phyloP scores from a whole-genome alignment of 2,329 filamentous ascomycete species.

The Cytospora leucostoma region DNA sequence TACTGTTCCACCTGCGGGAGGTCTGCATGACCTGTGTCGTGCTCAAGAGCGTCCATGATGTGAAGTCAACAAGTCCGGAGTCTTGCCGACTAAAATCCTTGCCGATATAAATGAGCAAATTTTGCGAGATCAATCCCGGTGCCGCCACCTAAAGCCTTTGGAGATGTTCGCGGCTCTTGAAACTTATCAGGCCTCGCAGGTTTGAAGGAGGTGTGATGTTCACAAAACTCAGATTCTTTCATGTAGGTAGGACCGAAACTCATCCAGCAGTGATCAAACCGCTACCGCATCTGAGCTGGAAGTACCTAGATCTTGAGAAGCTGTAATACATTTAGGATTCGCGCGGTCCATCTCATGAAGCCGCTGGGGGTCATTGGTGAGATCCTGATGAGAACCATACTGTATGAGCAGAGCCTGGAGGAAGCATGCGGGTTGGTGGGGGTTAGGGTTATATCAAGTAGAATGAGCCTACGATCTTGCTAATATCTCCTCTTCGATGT shows the following conservation, averaged over 20 bases:
- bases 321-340: not conserved
- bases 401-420: not conserved
- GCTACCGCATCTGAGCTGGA: not conserved
- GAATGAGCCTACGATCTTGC: too few species aligned
- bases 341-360: not conserved
- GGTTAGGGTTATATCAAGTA: not conserved
- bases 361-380: not conserved
- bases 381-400: not conserved
- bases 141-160: too few species aligned
- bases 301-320: not conserved
- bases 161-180: too few species aligned
- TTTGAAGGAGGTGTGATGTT: not conserved
- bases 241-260: not conserved
- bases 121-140: too few species aligned
- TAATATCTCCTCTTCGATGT: too few species aligned
- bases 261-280: not conserved
- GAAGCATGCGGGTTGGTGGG: too few species aligned
- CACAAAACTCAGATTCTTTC: not conserved
- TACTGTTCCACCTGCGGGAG: constrained; percentile 8
- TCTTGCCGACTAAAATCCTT: not conserved
- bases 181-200: too few species aligned
- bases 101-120: too few species aligned
- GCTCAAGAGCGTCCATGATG: not conserved
- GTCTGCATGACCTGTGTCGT: not conserved
- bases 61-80: not conserved